These are phyloP conservation scores for Solanum corneliomulleri DNA, from an alignment of 257 asterid species.

Conservation along the genomic window DNA sequence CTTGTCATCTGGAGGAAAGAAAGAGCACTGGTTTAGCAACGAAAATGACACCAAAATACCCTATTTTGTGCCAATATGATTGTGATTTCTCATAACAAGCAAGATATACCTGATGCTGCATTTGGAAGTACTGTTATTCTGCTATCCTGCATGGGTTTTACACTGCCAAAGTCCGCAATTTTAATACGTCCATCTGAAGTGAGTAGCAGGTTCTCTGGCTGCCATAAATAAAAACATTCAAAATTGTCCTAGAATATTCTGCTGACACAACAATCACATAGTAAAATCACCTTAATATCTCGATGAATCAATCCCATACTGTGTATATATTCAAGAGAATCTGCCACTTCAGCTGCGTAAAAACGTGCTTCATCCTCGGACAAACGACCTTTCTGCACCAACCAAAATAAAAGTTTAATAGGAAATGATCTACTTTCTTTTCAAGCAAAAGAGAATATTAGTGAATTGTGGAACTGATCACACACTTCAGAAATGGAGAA, in stretches of 20 bases:
- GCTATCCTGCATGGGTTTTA: constrained; percentile 96
- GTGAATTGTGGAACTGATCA: neutral
- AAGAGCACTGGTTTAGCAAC: neutral
- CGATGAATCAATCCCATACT: constrained; percentile 94
- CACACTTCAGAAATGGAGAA: neutral
- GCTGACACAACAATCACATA: neutral
- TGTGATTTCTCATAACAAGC: neutral
- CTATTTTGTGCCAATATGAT: neutral
- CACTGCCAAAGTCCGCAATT: constrained; percentile 97
- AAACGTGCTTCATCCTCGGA: constrained; percentile 91
- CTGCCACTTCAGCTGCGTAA: constrained; percentile 95
- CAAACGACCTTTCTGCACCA: constrained; percentile 81
- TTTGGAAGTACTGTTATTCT: constrained; percentile 87
- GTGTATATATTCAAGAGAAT: constrained; percentile 96
- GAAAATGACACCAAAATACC: neutral
- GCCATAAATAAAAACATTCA: constrained; percentile 22
- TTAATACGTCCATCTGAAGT: constrained; percentile 88
- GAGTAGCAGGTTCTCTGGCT: constrained; percentile 98
- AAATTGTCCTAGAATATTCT: neutral
- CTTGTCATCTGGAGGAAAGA: constrained; percentile 62
- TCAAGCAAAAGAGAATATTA: neutral
- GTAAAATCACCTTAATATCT: constrained; percentile 73
- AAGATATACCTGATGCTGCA: constrained; percentile 76
- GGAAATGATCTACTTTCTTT: neutral
- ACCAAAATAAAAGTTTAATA: constrained; percentile 3